Evolutionary conservation across 164 flowering plant species (phyloP).

Genomic region (Saururus chinensis): DNA sequence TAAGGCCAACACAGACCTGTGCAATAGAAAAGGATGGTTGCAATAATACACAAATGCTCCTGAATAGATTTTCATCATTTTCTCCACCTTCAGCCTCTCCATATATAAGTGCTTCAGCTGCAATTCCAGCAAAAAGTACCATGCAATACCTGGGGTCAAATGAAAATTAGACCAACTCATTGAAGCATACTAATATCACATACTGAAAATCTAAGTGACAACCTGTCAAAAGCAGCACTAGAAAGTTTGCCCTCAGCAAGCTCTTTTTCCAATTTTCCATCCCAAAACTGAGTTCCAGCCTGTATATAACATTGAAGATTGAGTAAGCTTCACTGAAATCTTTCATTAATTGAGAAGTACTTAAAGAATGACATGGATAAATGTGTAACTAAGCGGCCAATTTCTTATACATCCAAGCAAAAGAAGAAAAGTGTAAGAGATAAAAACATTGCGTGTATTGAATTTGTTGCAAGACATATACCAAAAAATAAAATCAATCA

Average conservation of each 20-base stretch:
- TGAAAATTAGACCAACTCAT: background rate
- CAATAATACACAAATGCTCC: slow-evolving; percentile 65
- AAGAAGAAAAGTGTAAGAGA: background rate
- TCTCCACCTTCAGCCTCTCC: slow-evolving; percentile 99
- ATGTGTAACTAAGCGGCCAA: too few relatives aligned
- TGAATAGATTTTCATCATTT: slow-evolving; percentile 87
- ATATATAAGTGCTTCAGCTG: slow-evolving; percentile 93
- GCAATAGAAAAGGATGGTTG: slow-evolving; percentile 72
- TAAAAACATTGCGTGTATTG: too few relatives aligned
- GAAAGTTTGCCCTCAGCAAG: slow-evolving; percentile 76
- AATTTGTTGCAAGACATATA: background rate
- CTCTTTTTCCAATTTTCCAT: slow-evolving; percentile 73
- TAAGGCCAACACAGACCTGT: slow-evolving; percentile 49
- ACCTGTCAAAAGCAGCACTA: slow-evolving; percentile 82
- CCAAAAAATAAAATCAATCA: background rate
- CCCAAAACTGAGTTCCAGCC: slow-evolving; percentile 99
- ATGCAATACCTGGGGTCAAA: slow-evolving; percentile 61
- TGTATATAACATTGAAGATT: slow-evolving; percentile 7
- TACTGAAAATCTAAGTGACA: too few relatives aligned
- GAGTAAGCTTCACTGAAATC: background rate
- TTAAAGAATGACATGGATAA: too few relatives aligned
- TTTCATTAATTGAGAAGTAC: too few relatives aligned
- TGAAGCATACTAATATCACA: background rate
- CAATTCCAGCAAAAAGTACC: slow-evolving; percentile 98
- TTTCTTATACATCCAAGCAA: too few relatives aligned